Base-by-base conservation (phyloP, 139 green algal species). In the Chlorella sorokiniana region DNA sequence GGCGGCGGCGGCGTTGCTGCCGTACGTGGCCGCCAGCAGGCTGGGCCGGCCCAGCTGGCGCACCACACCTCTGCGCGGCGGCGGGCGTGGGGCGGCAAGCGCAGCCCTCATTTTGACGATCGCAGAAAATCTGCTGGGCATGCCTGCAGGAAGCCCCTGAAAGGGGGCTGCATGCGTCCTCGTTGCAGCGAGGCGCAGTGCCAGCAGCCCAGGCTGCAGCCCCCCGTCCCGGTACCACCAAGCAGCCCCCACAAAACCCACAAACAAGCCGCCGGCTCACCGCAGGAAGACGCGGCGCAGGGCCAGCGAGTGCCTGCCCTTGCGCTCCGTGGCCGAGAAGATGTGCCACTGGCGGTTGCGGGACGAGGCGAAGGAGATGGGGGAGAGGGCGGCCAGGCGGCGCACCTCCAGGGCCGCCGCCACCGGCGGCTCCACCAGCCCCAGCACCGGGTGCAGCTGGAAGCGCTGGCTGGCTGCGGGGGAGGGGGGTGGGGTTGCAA, bases 271-370 rank as follows among this genome's bases (percentile, higher is more conserved):
- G 37, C 64, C 23, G 38, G 3, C 73, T 31, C 41, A 75, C 79
- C 95, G 87, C 33, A 97, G 83, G 76, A 96, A 98, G 8, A 98
- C 85, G 27, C 96, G 88, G 45, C 92, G 91, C 42, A 97, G 83
- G 4, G 92, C 76, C 23, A 87, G 68, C 52, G 67, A 83, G 56
- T 82, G 83, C 27, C 81, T n/a, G 73, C 90, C 83, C 11, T 82
- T 81, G 8, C 89, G 82, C 88, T 98, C 94, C 14, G 69, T 91
- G 44, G 89, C 80, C 33, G 83, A 88, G 85, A 94, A 98, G 23
- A 95, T 88, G 88, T 98, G 95, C 89, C 90, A 96, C 89, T 98
- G 96, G 35, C 94, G 87, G 87, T 98, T 96, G 76, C 94, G 89
- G 61, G 92, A 98, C 35, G 90, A 88, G 23, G 81, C 83, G 86